Evolutionary conservation across 805 yeast genomes (phyloP).

Genomic region (Metschnikowia noctiluminum): DNA sequence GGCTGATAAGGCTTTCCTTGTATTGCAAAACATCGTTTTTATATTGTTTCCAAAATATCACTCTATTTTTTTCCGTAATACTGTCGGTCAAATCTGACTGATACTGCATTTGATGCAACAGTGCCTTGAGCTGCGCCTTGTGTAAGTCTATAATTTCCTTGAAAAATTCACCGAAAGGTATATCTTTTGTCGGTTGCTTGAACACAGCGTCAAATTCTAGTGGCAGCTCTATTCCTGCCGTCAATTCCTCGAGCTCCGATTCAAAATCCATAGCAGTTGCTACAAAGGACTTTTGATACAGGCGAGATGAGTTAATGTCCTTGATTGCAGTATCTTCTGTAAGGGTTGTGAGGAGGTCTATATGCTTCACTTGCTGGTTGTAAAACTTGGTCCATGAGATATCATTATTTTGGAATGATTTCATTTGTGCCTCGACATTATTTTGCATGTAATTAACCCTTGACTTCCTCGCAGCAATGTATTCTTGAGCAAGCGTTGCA

Average conservation of each 20-base stretch:
- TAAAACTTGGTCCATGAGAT: slow-evolving; percentile 32
- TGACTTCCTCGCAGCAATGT: slow-evolving; percentile 26
- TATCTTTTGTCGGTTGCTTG: slow-evolving; percentile 11
- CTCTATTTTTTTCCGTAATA: slow-evolving; percentile 22
- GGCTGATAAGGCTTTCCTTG: slow-evolving; percentile 24
- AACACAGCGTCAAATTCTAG: slow-evolving; percentile 30
- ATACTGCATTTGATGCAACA: slow-evolving; percentile 28
- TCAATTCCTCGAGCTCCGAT: slow-evolving; percentile 28
- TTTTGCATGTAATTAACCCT: slow-evolving; percentile 28
- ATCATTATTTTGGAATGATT: slow-evolving; percentile 26
- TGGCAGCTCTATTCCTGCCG: slow-evolving; percentile 33
- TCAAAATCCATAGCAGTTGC: slow-evolving; percentile 23
- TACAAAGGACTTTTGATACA: not conserved
- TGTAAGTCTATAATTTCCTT: slow-evolving; percentile 22
- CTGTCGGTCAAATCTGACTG: slow-evolving; percentile 24
- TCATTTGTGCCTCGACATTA: slow-evolving; percentile 23
- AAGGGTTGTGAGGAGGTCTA: slow-evolving; percentile 29
- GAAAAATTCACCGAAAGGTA: slow-evolving; percentile 25
- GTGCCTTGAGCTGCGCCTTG: slow-evolving; percentile 22
- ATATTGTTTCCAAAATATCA: slow-evolving; percentile 36
- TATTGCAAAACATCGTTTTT: slow-evolving; percentile 22
- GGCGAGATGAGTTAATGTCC: not conserved
- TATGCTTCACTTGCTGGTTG: slow-evolving; percentile 33
- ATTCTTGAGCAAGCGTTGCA: slow-evolving; percentile 21
- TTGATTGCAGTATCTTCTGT: slow-evolving; percentile 29